Conservation (phyloP, 2,329 filamentous ascomycete species). For the Colletotrichum viniferum region DNA sequence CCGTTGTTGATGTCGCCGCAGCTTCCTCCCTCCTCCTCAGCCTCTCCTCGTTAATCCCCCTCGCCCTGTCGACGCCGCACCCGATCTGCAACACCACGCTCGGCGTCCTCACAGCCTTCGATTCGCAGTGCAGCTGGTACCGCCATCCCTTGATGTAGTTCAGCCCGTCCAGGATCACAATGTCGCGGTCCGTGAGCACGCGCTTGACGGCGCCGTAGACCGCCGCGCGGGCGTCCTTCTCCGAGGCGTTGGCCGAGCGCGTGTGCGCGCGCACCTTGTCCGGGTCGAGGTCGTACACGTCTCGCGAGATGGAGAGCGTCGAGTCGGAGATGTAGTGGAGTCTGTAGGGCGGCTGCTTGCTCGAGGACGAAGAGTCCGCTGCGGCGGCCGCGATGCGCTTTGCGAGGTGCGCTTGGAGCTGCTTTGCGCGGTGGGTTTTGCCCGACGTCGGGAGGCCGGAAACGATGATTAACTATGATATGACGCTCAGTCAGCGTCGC, state of each 20-base stretch:
- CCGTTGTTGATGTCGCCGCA: not conserved
- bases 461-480: conserved; percentile 69
- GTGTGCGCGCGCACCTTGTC: conserved; percentile 58
- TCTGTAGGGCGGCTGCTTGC: conserved; percentile 52
- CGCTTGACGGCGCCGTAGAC: conserved; percentile 82
- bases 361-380: conserved; percentile 24
- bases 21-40: conserved; percentile 39
- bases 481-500: not conserved
- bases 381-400: conserved; percentile 54
- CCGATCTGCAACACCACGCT: conserved; percentile 76
- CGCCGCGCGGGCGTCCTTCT: conserved; percentile 81
- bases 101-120: conserved; percentile 78
- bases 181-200: conserved; percentile 71
- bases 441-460: conserved; percentile 72
- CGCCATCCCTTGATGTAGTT: conserved; percentile 93
- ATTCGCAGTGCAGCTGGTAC: conserved; percentile 85
- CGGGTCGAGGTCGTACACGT: conserved; percentile 71
- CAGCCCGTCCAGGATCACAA: conserved; percentile 79
- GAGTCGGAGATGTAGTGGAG: conserved; percentile 79
- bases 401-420: conserved; percentile 70
- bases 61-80: conserved; percentile 56
- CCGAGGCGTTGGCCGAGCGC: conserved; percentile 73
- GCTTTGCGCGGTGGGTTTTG: conserved; percentile 68
- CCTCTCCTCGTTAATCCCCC: conserved; percentile 64
- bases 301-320: conserved; percentile 69